These are phyloP conservation scores for Limtongozyma cylindracea DNA, from an alignment of 805 yeast species.

Conservation along the genomic window DNA sequence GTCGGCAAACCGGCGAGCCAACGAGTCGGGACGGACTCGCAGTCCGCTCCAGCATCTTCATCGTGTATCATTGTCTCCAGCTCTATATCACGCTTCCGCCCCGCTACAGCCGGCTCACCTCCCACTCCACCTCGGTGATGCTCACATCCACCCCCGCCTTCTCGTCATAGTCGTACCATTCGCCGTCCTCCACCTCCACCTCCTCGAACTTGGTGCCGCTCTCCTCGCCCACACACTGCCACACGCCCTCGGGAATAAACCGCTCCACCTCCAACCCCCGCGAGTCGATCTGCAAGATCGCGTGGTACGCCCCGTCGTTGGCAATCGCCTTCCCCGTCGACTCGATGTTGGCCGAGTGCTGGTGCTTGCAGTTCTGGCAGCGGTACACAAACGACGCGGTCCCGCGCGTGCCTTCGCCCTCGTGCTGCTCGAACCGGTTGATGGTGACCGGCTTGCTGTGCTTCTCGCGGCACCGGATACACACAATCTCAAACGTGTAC, in stretches of 20 bases:
- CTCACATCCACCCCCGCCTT: slow-evolving; percentile 59
- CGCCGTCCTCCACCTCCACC: slow-evolving; percentile 52
- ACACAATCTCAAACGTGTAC: slow-evolving; percentile 47
- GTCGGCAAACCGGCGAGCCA: no score
- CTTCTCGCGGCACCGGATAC: slow-evolving; percentile 56
- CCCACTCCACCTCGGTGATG: slow-evolving; percentile 43
- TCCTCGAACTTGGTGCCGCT: slow-evolving; percentile 26
- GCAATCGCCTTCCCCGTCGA: slow-evolving; percentile 9
- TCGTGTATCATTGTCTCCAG: no score
- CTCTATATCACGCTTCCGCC: no score
- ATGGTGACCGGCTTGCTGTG: slow-evolving; percentile 51
- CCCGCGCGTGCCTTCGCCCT: slow-evolving; percentile 48
- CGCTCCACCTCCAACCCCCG: slow-evolving; percentile 60
- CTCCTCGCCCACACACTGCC: slow-evolving; percentile 27
- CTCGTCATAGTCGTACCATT: slow-evolving; percentile 94
- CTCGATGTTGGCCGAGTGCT: slow-evolving; percentile 11
- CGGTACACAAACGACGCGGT: slow-evolving; percentile 64
- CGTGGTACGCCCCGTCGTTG: slow-evolving; percentile 14
- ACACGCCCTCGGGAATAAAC: slow-evolving; percentile 43
- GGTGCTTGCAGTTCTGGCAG: slow-evolving; percentile 36
- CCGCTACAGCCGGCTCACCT: no score
- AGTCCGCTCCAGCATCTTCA: no score
- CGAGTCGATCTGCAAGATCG: slow-evolving; percentile 48
- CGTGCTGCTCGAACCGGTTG: slow-evolving; percentile 39
- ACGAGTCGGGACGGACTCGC: no score